Evolutionary conservation across 208 protist genomes (phyloP).

Genomic region (Leishmania martiniquensis): DNA sequence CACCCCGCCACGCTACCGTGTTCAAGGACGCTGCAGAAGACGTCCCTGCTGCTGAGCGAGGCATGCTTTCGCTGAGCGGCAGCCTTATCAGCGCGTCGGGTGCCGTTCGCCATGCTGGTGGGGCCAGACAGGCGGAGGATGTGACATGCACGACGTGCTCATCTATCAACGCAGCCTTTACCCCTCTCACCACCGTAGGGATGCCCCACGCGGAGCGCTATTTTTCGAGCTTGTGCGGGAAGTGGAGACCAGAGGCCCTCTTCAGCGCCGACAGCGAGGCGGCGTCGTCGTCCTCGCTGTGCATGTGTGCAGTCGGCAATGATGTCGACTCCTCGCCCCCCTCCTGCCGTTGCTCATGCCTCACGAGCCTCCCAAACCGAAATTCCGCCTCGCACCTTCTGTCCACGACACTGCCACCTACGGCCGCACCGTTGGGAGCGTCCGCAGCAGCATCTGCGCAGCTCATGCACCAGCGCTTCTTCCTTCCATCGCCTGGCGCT

Average conservation of each 20-base stretch:
- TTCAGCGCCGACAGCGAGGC: background rate
- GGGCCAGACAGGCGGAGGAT: background rate
- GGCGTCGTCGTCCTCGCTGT: background rate
- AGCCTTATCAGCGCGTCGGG: background rate
- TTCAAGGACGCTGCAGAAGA: background rate
- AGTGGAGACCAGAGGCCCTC: background rate
- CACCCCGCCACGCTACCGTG: too few relatives aligned
- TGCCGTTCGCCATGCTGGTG: background rate
- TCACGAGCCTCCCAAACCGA: background rate
- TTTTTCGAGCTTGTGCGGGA: slow-evolving; percentile 1
- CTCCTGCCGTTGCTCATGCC: background rate
- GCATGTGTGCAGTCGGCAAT: background rate
- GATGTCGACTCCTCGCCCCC: background rate
- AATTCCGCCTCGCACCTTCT: background rate
- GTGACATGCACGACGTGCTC: background rate
- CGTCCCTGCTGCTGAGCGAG: background rate
- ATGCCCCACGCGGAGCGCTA: background rate
- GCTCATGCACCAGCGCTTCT: background rate
- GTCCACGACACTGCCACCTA: slow-evolving; percentile 4
- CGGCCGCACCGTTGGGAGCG: background rate
- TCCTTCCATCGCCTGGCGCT: background rate
- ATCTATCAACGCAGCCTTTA: background rate
- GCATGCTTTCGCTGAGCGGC: background rate
- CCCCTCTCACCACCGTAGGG: background rate
- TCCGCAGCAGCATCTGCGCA: background rate